phyloP scores from a whole-genome alignment of 352 stramenopile genomes.

The Phytophthora ohioensis region DNA sequence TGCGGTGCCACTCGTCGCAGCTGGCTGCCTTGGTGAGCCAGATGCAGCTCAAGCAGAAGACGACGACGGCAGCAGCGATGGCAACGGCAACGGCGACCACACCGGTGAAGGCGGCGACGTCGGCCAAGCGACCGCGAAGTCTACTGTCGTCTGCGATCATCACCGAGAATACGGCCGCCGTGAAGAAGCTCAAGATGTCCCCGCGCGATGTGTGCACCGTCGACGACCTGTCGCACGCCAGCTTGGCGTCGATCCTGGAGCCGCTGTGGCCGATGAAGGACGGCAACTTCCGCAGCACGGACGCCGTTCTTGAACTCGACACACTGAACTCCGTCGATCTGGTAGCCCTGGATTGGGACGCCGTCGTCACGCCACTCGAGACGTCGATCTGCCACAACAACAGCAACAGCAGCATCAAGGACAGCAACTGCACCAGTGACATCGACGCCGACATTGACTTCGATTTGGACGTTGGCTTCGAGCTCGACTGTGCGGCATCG shows the following conservation, averaged over 20 bases:
- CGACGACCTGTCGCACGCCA: conserved; percentile 9
- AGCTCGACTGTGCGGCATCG: background rate
- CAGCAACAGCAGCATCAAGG: background rate
- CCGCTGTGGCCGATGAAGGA: background rate
- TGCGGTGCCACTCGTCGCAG: conserved; percentile 47
- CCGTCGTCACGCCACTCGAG: background rate
- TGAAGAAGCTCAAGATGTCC: conserved; percentile 33
- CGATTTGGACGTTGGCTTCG: background rate
- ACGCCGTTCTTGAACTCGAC: conserved; percentile 19
- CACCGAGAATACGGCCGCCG: background rate
- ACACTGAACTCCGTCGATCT: conserved; percentile 25
- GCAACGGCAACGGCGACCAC: background rate
- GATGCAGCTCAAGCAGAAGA: conserved; percentile 20
- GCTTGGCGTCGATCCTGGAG: background rate
- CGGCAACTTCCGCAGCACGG: background rate
- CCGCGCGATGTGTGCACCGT: conserved; percentile 16
- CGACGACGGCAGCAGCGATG: background rate
- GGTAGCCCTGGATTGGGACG: conserved; percentile 31
- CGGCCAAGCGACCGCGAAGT: conserved; percentile 17
- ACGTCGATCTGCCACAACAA: background rate
- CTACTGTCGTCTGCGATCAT: background rate
- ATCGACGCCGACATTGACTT: background rate
- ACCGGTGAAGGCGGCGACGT: background rate
- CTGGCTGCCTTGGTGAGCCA: conserved; percentile 17
- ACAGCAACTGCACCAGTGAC: background rate